Evolutionary conservation across 306 rosid genomes (phyloP).

Genomic region (Cucumis hystrix): DNA sequence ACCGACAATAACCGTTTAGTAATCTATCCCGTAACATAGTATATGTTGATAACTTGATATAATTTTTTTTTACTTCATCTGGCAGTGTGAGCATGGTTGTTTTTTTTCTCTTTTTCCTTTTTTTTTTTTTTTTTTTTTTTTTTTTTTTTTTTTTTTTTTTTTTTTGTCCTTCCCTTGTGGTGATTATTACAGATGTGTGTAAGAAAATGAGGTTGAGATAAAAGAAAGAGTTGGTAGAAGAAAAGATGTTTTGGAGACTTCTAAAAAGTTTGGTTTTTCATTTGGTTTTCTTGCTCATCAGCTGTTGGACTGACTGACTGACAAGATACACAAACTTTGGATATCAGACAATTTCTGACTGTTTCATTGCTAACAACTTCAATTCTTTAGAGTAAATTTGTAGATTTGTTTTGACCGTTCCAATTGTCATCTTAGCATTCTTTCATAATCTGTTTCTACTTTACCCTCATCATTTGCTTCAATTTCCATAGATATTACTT

Average conservation of each 20-base stretch:
- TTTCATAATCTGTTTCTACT: not conserved
- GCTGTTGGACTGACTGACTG: constrained; percentile 58
- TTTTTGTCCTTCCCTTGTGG: constrained; percentile 16
- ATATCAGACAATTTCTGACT: constrained; percentile 31
- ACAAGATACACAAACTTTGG: constrained; percentile 13
- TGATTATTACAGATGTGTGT: constrained; percentile 40
- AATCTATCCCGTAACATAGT: constrained; percentile 30
- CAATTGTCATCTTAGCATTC: not conserved
- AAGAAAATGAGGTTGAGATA: constrained; percentile 63
- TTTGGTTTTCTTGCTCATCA: constrained; percentile 69
- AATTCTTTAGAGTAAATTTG: constrained; percentile 41
- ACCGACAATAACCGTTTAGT: constrained; percentile 48
- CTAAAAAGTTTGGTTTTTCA: constrained; percentile 24
- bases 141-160: not conserved
- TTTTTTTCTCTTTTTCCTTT: constrained; percentile 1
- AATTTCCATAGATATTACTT: not conserved
- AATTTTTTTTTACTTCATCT: constrained; percentile 17
- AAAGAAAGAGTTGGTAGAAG: constrained; percentile 18
- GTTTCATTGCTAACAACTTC: constrained; percentile 46
- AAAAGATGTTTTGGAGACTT: constrained; percentile 29
- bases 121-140: not conserved
- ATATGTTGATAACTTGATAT: constrained; percentile 28
- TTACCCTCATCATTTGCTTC: not conserved
- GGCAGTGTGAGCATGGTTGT: constrained; percentile 75
- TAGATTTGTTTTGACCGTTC: constrained; percentile 17